These are phyloP conservation scores for Solanum microdontum DNA, from an alignment of 257 asterid species.

Conservation along the genomic window DNA sequence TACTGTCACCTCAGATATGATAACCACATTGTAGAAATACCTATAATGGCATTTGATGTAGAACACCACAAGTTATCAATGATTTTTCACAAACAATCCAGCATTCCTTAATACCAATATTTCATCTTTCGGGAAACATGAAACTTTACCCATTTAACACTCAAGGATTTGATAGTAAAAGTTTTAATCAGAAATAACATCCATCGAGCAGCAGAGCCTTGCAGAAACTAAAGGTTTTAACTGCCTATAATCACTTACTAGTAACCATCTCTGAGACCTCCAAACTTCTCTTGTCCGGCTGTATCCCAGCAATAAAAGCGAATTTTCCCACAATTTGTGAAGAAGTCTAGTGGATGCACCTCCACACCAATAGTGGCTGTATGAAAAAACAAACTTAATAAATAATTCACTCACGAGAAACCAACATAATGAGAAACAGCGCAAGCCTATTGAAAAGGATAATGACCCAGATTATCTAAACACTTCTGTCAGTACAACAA, in stretches of 20 bases:
- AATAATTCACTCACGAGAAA: not conserved
- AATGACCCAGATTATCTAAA: not conserved
- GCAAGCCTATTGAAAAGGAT: not conserved
- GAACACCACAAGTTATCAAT: not conserved
- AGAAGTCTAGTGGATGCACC: slow-evolving; percentile 74
- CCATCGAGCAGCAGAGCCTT: not conserved
- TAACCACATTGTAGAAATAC: not conserved
- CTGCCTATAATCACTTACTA: slow-evolving; percentile 35
- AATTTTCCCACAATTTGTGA: slow-evolving; percentile 64
- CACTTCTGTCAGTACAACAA: not conserved
- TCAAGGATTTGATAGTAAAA: not conserved
- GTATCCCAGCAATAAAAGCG: slow-evolving; percentile 84
- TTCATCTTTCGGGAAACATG: not conserved
- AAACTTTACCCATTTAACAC: not conserved
- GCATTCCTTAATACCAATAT: not conserved
- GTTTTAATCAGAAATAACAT: not conserved
- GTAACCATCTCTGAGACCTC: slow-evolving; percentile 79
- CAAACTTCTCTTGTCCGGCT: slow-evolving; percentile 72
- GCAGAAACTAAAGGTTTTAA: not conserved
- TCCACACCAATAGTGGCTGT: slow-evolving; percentile 78
- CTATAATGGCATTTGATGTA: not conserved
- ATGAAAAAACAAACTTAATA: not conserved
- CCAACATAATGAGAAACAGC: not conserved
- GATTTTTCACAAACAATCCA: not conserved
- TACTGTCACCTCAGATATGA: not conserved